Base-by-base conservation (phyloP, 352 stramenopile species). In the Blastocystis sp. region DNA sequence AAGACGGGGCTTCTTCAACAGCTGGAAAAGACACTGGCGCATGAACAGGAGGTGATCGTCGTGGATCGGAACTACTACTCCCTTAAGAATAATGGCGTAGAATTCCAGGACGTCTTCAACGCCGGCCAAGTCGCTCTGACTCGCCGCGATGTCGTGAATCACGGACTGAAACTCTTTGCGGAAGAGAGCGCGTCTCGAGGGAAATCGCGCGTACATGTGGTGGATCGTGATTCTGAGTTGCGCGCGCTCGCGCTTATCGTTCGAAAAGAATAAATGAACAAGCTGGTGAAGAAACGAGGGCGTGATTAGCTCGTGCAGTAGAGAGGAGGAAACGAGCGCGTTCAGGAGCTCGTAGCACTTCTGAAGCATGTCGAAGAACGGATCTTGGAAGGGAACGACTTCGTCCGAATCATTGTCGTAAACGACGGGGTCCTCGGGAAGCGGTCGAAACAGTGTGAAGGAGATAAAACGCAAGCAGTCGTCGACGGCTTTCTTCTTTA, bases 401-500 rank as follows among this genome's bases (percentile, higher is more conserved):
- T n/a, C 33, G n/a, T 85, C 51, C 19, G 65, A 13, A 1, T 16
- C 74, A 29, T 29, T 26, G 35, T 50, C 37, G 26, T 33, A 29
- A 37, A 26, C 33, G n/a, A 39, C n/a, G 1, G 33, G 24, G 12
- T 21, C 26, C 24, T 26, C 37, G n/a, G 74, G 74, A 9, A 67
- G 45, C 1, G 74, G 33, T 0, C 74, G 51, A 33, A 85, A 85
- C 26, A 85, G 74, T 19, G 70, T 6, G 9, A 29, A 51, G 16
- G n/a, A 31, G 55, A 85, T 33, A 29, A 24, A 85, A 24, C 74
- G 74, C 10, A 85, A 67, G 31, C 45, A 67, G 37, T 85, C 74
- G n/a, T 85, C 74, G 33, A 85, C 29, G 31, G 45, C 41, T 21
- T 50, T 51, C 24, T 67, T 9, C 0, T 6, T 39, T 16, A 33